Evolutionary conservation across 2,329 filamentous ascomycete genomes (phyloP).

Genomic region (Pseudogymnoascus sp.): DNA sequence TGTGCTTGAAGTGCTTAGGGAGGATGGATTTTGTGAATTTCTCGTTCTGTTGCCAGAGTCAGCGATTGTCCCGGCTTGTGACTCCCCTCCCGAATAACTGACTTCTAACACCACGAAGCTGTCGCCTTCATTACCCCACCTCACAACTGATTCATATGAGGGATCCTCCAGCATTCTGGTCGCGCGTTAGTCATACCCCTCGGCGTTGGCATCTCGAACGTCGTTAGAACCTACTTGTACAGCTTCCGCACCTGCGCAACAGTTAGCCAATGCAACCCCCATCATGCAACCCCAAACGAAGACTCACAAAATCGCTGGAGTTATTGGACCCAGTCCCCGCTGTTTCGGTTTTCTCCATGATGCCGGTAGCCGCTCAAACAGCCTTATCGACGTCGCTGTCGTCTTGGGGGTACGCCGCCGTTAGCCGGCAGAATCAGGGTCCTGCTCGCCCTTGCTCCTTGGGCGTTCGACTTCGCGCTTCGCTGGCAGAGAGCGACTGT

Average conservation of each 20-base stretch:
- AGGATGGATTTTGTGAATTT: conserved; percentile 97
- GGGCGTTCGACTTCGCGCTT: background rate
- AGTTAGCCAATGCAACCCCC: conserved; percentile 16
- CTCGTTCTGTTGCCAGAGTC: conserved; percentile 60
- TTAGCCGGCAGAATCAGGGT: conserved; percentile 4
- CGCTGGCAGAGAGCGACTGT: background rate
- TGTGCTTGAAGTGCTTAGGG: conserved; percentile 98
- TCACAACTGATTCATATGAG: conserved; percentile 81
- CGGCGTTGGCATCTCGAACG: conserved; percentile 12
- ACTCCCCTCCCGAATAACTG: conserved; percentile 25
- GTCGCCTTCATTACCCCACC: conserved; percentile 91
- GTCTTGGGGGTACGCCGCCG: background rate
- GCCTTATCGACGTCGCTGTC: background rate
- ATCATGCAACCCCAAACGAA: conserved; percentile 9
- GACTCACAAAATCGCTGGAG: conserved; percentile 90
- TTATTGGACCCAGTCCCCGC: conserved; percentile 51
- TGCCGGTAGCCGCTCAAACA: conserved; percentile 6
- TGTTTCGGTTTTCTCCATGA: conserved; percentile 27
- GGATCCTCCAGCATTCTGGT: conserved; percentile 91
- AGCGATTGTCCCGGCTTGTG: conserved; percentile 10
- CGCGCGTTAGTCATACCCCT: conserved; percentile 27
- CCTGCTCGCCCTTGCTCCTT: background rate
- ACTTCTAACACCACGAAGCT: conserved; percentile 98
- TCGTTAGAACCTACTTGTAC: conserved; percentile 66
- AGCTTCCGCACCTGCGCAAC: conserved; percentile 78